These are phyloP conservation scores for Nakazawaea populi DNA, from an alignment of 805 yeast species.

Conservation along the genomic window DNA sequence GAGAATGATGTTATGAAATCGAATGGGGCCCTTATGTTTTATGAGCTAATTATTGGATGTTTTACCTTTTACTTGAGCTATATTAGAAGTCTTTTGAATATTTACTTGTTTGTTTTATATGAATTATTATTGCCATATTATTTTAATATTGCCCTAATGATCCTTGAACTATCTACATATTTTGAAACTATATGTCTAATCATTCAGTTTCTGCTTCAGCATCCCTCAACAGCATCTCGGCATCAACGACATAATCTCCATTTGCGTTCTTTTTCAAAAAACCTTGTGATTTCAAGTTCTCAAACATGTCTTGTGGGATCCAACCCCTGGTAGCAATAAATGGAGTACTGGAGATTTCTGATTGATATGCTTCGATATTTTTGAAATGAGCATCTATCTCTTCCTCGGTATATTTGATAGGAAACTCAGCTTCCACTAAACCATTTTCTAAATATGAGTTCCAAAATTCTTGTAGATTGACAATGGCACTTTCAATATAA, in stretches of 20 bases:
- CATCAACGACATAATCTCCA: conserved; percentile 37
- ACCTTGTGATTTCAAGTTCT: conserved; percentile 60
- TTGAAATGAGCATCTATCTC: conserved; percentile 53
- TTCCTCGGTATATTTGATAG: conserved; percentile 53
- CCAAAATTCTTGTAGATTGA: conserved; percentile 68
- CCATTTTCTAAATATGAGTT: conserved; percentile 53
- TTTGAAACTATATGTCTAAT: too few species aligned
- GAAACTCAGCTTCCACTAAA: conserved; percentile 49
- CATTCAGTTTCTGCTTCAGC: neutral
- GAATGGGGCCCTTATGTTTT: too few species aligned
- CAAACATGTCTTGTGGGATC: conserved; percentile 93
- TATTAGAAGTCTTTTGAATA: too few species aligned
- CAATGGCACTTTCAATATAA: conserved; percentile 58
- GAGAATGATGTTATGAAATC: too few species aligned
- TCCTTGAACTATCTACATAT: too few species aligned
- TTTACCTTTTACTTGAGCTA: too few species aligned
- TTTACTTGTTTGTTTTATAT: too few species aligned
- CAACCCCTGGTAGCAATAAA: conserved; percentile 91
- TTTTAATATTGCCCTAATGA: too few species aligned
- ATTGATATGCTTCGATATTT: conserved; percentile 61
- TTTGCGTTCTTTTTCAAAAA: conserved; percentile 55
- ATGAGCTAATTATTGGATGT: too few species aligned
- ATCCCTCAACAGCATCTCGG: conserved; percentile 8
- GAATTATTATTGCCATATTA: too few species aligned
- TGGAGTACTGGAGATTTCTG: conserved; percentile 62